phyloP scores from a whole-genome alignment of 2,329 filamentous ascomycete genomes.

The Fusarium pseudonygamai region DNA sequence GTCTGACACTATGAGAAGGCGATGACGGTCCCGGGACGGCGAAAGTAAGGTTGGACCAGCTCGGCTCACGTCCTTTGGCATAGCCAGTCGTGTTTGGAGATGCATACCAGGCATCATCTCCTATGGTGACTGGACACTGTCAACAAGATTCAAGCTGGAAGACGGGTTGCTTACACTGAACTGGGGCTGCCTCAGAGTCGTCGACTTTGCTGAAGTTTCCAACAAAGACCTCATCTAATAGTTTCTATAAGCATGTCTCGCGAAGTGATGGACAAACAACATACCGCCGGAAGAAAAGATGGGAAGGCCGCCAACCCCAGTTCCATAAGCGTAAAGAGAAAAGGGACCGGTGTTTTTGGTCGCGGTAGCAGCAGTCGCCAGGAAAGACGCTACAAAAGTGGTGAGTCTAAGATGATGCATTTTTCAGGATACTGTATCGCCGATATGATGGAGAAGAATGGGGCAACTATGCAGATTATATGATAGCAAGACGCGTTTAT shows the following conservation, averaged over 20 bases:
- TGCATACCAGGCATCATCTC: background rate
- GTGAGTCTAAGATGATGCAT: background rate
- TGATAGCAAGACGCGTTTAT: background rate
- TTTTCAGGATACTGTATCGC: background rate
- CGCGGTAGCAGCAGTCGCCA: background rate
- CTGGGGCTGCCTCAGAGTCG: background rate
- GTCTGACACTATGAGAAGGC: background rate
- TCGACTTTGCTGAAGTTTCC: conserved; percentile 6
- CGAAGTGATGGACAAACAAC: fast-evolving
- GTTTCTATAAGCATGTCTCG: background rate
- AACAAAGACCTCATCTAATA: background rate
- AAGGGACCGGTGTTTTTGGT: background rate
- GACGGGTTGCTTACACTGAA: background rate
- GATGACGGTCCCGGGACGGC: background rate
- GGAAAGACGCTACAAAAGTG: background rate
- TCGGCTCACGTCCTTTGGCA: background rate
- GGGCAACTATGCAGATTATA: background rate
- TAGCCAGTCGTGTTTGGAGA: conserved; percentile 1
- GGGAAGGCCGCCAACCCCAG: background rate
- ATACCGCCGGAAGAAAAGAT: conserved; percentile 4
- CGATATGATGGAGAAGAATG: background rate
- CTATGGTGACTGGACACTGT: background rate
- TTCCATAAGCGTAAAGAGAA: conserved; percentile 6
- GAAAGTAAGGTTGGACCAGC: conserved; percentile 1
- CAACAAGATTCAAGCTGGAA: fast-evolving